Evolutionary conservation across 1,284 basidiomycete species (phyloP), one percentile per base, ranked within the genome.

Genomic region (Marasmius sp.): DNA sequence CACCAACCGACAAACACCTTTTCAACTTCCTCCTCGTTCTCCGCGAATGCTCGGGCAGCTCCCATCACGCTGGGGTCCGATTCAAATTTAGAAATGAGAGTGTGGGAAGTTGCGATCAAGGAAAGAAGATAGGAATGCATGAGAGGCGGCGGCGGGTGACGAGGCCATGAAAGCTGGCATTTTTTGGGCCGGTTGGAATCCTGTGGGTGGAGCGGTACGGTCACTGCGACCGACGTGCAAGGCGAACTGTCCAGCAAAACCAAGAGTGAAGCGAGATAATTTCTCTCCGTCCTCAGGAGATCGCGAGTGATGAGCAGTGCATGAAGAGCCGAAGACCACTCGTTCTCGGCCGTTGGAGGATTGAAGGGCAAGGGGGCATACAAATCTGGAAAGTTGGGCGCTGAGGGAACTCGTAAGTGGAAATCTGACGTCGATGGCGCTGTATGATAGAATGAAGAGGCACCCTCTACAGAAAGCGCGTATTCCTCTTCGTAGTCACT

Each of bases 211-310:
- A 50, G 56, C 14, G 54, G 36, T 20, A n/a, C 47, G 38, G 49
- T 63, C 49, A 59, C 58, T 39, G 54, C 60, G 59, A 53, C 33
- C 12, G 50, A 51, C 18, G 43, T 41, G 41, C 62, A 64, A 61
- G 47, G 58, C 67, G 60, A 66, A 18, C 59, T 61, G 27, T 57
- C 43, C 22, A 80, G 71, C 51, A 89, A 73, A 52, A 77, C 70
- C 22, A 75, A 75, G 52, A 90, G 71, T 10, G 81, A 80, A 1
- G 76, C 73, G 59, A 85, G 80, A 68, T 90, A 91, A 63, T 79
- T 85, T 61, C 81, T 80, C 70, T 90, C 88, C 2, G 88, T 90
- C 49, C 83, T 78, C 33, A 91, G 77, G 53, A 91, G 79, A 72
- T 91, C 88, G 43, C 83, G 75, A 56, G 83, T 79, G 68, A 79